Conservation (phyloP, 129 eudicot species). For the Flaveria trinervia region DNA sequence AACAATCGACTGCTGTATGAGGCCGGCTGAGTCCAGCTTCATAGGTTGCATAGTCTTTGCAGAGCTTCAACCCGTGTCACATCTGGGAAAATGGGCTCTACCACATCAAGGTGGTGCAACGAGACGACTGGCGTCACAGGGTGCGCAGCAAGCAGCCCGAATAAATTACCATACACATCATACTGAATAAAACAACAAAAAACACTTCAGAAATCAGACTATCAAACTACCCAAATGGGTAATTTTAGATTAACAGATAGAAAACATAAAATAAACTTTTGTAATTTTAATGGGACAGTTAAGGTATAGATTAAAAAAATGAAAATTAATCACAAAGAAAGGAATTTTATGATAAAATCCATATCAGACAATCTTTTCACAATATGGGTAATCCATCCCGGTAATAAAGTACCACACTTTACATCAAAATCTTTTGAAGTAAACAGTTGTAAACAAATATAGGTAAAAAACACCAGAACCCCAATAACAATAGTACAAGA, state of each 20-base stretch:
- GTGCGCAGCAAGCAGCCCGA: constrained; percentile 91
- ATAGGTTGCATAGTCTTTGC: constrained; percentile 63
- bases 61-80: constrained; percentile 84
- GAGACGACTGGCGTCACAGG: constrained; percentile 87
- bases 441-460: constrained; percentile 12
- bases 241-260: constrained; percentile 1
- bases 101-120: constrained; percentile 90
- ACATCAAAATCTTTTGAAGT: constrained; percentile 19
- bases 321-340: not conserved
- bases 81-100: constrained; percentile 91
- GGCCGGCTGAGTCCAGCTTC: constrained; percentile 85
- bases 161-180: constrained; percentile 92
- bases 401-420: constrained; percentile 20
- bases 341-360: constrained; percentile 7
- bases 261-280: not conserved
- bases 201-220: constrained; percentile 1
- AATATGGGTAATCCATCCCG: constrained; percentile 24
- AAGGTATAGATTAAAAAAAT: not conserved
- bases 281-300: not conserved
- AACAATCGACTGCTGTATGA: constrained; percentile 96
- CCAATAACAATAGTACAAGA: constrained; percentile 21
- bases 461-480: constrained; percentile 30
- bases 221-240: not conserved
- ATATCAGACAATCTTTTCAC: constrained; percentile 30
- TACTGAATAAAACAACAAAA: constrained; percentile 50